Percentiles rank a stretch among this genome's conserved stretches.
These are phyloP conservation scores for Pezicula rhizophila DNA, from an alignment of 2,329 filamentous ascomycete genomes.

Conservation along the genomic window DNA sequence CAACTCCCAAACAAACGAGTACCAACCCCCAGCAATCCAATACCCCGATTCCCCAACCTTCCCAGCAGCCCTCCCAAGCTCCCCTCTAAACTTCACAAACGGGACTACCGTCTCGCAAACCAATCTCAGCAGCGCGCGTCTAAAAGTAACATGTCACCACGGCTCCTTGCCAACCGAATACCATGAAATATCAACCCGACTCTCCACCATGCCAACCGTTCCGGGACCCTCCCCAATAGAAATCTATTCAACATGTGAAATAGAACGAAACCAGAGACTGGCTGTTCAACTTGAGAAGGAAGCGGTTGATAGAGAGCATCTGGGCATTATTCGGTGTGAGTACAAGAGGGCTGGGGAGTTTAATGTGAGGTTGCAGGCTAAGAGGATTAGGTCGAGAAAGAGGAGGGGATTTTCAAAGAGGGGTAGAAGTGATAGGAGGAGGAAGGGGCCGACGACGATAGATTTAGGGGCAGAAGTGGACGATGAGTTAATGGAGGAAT, in stretches of 20 bases:
- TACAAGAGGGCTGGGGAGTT: neutral
- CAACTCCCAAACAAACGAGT: too few species aligned
- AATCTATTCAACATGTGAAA: constrained; percentile 6
- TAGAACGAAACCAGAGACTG: neutral
- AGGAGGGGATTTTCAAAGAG: neutral
- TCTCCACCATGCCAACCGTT: constrained; percentile 2
- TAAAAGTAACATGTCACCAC: constrained; percentile 9
- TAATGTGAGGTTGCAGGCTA: neutral
- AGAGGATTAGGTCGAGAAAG: neutral
- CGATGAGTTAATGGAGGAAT: too few species aligned
- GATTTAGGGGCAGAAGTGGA: too few species aligned
- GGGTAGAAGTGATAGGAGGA: neutral
- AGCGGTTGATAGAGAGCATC: neutral
- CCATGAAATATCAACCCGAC: constrained; percentile 6
- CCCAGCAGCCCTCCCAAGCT: too few species aligned
- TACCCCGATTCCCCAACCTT: too few species aligned
- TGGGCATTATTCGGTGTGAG: neutral
- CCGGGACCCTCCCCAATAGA: constrained; percentile 11
- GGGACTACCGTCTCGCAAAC: too few species aligned
- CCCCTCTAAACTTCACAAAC: too few species aligned
- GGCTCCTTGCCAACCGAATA: neutral
- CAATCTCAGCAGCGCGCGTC: neutral
- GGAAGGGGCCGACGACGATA: too few species aligned
- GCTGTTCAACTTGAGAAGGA: neutral
- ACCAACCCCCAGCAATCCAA: too few species aligned